phyloP scores from a whole-genome alignment of 345 rosid species.

The Eucalyptus tenuipes region DNA sequence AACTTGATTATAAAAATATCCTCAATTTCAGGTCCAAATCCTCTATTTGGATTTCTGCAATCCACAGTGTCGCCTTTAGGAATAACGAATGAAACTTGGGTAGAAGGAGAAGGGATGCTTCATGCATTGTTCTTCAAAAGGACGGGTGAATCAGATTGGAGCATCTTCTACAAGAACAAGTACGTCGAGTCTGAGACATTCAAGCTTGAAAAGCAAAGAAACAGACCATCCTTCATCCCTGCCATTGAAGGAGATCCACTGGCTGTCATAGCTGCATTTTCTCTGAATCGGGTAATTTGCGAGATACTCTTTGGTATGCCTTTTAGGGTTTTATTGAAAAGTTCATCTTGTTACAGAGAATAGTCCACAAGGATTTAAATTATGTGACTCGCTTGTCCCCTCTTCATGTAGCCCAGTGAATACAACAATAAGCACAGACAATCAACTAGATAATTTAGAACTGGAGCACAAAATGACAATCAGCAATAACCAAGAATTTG shows the following conservation, averaged over 20 bases:
- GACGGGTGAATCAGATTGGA: constrained; percentile 10
- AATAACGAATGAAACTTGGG: constrained; percentile 14
- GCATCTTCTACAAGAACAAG: constrained; percentile 19
- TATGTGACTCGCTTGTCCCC: neutral
- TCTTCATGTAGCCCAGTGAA: neutral
- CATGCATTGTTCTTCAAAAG: constrained; percentile 29
- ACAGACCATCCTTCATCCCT: constrained; percentile 20
- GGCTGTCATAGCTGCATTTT: neutral
- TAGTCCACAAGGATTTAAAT: neutral
- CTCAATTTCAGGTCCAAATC: constrained; percentile 23
- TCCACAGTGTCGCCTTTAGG: constrained; percentile 18
- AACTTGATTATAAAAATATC: neutral
- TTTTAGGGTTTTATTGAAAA: neutral
- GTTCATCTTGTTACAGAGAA: neutral
- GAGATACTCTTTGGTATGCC: neutral
- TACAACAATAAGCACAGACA: neutral
- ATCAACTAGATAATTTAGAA: neutral
- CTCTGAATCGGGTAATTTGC: neutral
- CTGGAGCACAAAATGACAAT: neutral
- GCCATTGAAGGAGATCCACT: constrained; percentile 21
- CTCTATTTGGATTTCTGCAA: constrained; percentile 21
- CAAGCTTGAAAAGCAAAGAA: constrained; percentile 15
- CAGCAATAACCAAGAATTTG: neutral
- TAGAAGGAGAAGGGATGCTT: constrained; percentile 47
- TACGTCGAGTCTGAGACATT: constrained; percentile 23